Evolutionary conservation across 179 eudicot species (phyloP).

Genomic region (Sideroxylon spinosum): DNA sequence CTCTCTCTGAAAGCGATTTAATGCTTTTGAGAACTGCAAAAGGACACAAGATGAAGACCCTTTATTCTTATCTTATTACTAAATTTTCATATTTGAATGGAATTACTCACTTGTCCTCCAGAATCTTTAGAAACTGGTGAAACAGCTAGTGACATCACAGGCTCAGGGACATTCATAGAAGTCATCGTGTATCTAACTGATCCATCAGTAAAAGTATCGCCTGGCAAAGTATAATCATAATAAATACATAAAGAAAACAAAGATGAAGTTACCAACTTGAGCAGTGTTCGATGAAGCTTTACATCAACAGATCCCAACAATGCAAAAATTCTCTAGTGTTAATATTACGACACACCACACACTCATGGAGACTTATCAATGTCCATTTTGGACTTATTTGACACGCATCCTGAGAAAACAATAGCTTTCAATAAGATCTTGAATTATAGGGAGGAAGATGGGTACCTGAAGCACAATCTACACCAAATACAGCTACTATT

Average conservation of each 20-base stretch:
- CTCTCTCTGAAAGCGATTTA: constrained; percentile 95
- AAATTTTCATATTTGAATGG: neutral
- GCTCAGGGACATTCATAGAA: constrained; percentile 97
- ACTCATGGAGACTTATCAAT: neutral
- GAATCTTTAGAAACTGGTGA: constrained; percentile 93
- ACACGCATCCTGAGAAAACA: neutral
- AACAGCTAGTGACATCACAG: constrained; percentile 92
- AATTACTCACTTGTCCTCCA: constrained; percentile 78
- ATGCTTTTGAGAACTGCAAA: constrained; percentile 88
- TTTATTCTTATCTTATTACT: neutral
- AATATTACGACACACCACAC: neutral
- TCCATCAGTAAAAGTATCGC: constrained; percentile 97
- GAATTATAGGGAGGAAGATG: constrained; percentile 3
- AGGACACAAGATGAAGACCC: neutral
- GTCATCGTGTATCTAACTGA: constrained; percentile 95
- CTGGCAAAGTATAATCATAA: constrained; percentile 31
- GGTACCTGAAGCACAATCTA: constrained; percentile 93
- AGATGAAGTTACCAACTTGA: constrained; percentile 4
- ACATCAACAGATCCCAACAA: constrained; percentile 4
- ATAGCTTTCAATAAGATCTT: neutral
- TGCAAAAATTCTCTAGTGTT: neutral
- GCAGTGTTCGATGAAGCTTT: neutral
- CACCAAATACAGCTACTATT: constrained; percentile 94
- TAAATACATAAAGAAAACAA: neutral
- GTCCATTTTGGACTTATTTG: neutral